A percentile compares a stretch with the other conserved stretches of the same genome.
Conservation (phyloP, 2,329 filamentous ascomycete genomes). For the Phyllosticta paracitricarpa region DNA sequence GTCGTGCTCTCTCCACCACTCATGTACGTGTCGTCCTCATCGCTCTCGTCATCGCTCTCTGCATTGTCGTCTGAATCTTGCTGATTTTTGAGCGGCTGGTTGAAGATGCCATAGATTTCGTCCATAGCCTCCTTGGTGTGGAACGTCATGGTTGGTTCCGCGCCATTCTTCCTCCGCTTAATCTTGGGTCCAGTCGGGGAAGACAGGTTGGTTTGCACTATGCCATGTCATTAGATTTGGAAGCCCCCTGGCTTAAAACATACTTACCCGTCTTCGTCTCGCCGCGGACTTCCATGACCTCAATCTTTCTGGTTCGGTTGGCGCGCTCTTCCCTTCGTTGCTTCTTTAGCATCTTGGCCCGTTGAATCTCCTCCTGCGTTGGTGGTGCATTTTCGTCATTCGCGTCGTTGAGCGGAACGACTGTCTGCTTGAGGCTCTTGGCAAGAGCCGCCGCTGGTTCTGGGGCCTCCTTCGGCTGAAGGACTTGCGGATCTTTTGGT, state of each 20-base stretch:
- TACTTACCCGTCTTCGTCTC: slow-evolving; percentile 84
- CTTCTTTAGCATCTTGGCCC: slow-evolving; percentile 45
- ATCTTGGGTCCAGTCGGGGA: slow-evolving; percentile 81
- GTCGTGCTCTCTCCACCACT: slow-evolving; percentile 77
- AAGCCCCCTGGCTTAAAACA: too few relatives aligned
- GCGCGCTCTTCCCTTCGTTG: slow-evolving; percentile 39
- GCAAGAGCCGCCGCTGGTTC: slow-evolving; percentile 1
- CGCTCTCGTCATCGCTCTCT: slow-evolving; percentile 57
- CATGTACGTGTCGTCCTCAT: slow-evolving; percentile 70
- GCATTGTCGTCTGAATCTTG: slow-evolving; percentile 38
- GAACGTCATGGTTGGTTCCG: slow-evolving; percentile 95
- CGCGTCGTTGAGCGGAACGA: slow-evolving; percentile 8
- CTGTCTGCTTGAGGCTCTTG: slow-evolving; percentile 6
- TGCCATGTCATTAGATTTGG: neutral
- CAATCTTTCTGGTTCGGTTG: slow-evolving; percentile 49
- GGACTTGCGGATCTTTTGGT: slow-evolving; percentile 1
- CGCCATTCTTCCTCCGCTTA: slow-evolving; percentile 58
- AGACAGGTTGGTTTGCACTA: slow-evolving; percentile 87
- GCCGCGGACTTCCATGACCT: slow-evolving; percentile 61
- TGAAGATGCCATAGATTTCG: slow-evolving; percentile 96
- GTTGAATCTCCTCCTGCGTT: slow-evolving; percentile 40
- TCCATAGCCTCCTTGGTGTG: slow-evolving; percentile 92
- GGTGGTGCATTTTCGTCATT: slow-evolving; percentile 41
- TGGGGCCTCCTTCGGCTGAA: neutral
- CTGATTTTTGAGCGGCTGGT: slow-evolving; percentile 58